Base-by-base conservation (phyloP, 371 early-diverging fungal genomes). In the Mucor indicus region DNA sequence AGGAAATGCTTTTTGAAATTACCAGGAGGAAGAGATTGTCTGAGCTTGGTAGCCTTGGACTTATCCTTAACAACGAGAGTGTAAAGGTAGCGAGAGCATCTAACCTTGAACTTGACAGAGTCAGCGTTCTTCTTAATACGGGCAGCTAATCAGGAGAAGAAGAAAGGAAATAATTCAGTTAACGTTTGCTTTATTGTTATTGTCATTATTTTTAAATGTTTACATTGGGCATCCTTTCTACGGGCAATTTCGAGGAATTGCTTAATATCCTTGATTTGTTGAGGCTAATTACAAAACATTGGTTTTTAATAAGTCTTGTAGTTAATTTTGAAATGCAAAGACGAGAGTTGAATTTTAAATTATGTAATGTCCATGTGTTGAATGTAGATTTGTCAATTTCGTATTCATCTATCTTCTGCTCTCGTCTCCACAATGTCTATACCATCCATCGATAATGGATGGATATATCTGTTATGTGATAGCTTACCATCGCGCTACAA, bases 101-200 rank as follows among this genome's bases (percentile, higher is more conserved):
- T 88, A 64, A 97, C 91, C 94, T 98, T 98, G 91, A 98, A 97
- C 88, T 98, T 98, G 90, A 84, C 81, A 67, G 86, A 76, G 66
- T 81, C 83, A 67, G 89, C 90, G 85, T 90, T 96, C 92, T 95
- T 95, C 94, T 96, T 96, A 83, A 98, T 88, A 69, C 85, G 87
- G 63, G 93, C 91, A 64, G 90, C 87, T 90, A 45, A 51, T 10
- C 17, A 16, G 47, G 29, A 30, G 38, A 1, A 45, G 8, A 54
- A 41, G 27, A 25, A 10, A 30, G 41, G 13, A 12, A 31, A 32
- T 21, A 1, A 27, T 5, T 39, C 15, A 5, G 29, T 12, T 22
- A 37, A 22, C 23, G 4, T 8, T 31, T 7, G 5, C 4, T 20
- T 35, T 13, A 15, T 13, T 13, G n/a, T 15, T 4, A 4, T 35